Conservation (phyloP, 2,329 filamentous ascomycete genomes). For the Uncinocarpus reesii region DNA sequence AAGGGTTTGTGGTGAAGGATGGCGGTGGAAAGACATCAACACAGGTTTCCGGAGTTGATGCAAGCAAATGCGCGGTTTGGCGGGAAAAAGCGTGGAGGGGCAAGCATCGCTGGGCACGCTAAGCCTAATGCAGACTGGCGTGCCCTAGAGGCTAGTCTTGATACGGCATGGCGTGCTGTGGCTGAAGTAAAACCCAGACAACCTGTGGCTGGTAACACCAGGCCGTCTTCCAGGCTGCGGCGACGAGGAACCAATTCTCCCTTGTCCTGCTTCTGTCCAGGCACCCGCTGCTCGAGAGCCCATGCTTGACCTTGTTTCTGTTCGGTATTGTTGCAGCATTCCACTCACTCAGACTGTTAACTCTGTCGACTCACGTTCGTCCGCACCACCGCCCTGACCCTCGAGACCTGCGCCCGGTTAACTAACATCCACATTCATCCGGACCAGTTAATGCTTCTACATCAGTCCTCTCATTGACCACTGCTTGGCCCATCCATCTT, state of each 20-base stretch:
- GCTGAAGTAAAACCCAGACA: slow-evolving; percentile 11
- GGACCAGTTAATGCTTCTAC: too few species aligned
- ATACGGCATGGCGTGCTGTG: slow-evolving; percentile 1
- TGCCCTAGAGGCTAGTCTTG: not conserved
- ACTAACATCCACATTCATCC: too few species aligned
- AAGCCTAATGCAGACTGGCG: not conserved
- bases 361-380: too few species aligned
- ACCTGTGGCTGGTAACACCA: slow-evolving; percentile 2
- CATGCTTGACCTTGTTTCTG: not conserved
- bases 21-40: too few species aligned
- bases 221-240: not conserved
- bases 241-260: not conserved
- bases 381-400: too few species aligned
- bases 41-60: not conserved
- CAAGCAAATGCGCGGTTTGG: not conserved
- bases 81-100: not conserved
- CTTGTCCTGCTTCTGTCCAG: not conserved
- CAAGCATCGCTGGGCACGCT: not conserved
- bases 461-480: too few species aligned
- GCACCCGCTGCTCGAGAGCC: not conserved
- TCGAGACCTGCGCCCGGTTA: too few species aligned
- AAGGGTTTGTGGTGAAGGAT: too few species aligned
- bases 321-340: not conserved
- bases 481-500: too few species aligned
- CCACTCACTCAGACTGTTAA: not conserved